These are phyloP conservation scores for Auriscalpium vulgare DNA, from an alignment of 768 basidiomycete genomes.

Conservation along the genomic window DNA sequence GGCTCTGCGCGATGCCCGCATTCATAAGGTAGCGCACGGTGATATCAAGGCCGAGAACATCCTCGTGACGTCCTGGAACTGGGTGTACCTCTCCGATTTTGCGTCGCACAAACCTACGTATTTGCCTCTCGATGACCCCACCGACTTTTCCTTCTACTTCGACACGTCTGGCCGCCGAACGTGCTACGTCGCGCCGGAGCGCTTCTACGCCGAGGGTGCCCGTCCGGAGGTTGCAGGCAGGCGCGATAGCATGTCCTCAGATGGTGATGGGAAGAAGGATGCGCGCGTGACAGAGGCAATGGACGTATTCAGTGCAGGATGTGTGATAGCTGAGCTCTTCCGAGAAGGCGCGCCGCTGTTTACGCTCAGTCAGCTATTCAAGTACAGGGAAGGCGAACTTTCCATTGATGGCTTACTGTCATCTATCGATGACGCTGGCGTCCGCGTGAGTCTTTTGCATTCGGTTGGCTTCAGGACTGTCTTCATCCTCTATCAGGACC, in stretches of 20 bases:
- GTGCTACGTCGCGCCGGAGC: constrained; percentile 93
- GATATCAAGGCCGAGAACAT: constrained; percentile 98
- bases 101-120: constrained; percentile 91
- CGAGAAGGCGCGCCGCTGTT: constrained; percentile 91
- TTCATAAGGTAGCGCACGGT: constrained; percentile 88
- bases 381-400: constrained; percentile 83
- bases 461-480: constrained; percentile 1
- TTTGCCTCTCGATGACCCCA: constrained; percentile 91
- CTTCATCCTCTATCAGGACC: constrained; percentile 40
- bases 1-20: constrained; percentile 74
- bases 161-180: constrained; percentile 90
- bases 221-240: constrained; percentile 35
- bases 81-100: constrained; percentile 93
- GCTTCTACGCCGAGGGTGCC: constrained; percentile 74
- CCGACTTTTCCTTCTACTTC: constrained; percentile 97
- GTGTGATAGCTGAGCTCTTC: constrained; percentile 93
- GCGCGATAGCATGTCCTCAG: constrained; percentile 27
- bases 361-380: constrained; percentile 90
- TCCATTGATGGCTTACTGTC: constrained; percentile 64
- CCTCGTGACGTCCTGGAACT: constrained; percentile 93
- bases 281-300: constrained; percentile 88
- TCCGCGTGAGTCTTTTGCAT: constrained; percentile 52
- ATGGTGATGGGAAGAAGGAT: constrained; percentile 60
- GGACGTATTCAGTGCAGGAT: constrained; percentile 95
- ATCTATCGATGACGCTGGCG: constrained; percentile 71